phyloP scores from a whole-genome alignment of 164 flowering plant species.

The Vitis rotundifolia region DNA sequence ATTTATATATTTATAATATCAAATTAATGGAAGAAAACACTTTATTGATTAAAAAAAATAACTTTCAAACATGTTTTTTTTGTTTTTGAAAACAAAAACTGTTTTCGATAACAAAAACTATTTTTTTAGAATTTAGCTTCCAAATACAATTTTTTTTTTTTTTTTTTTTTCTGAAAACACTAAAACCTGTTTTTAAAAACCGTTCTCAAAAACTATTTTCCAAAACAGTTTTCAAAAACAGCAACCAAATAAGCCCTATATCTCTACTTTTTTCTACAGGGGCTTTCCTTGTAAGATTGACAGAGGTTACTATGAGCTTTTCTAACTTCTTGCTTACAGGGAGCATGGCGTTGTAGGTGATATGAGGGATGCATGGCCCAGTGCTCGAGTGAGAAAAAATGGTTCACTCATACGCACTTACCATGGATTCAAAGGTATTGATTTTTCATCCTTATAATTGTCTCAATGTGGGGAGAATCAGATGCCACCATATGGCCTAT shows the following conservation, averaged over 20 bases:
- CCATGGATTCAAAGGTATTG: conserved; percentile 92
- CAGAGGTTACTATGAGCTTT: background rate
- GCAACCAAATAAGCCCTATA: no score
- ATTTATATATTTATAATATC: no score
- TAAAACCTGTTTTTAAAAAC: no score
- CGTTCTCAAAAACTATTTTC: no score
- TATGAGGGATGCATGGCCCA: conserved; percentile 98
- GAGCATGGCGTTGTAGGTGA: conserved; percentile 97
- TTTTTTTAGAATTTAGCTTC: no score
- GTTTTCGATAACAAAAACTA: no score
- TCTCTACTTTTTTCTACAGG: background rate
- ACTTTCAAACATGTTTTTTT: no score
- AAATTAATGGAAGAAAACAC: no score
- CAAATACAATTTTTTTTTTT: no score
- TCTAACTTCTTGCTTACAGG: conserved; percentile 35
- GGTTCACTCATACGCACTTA: conserved; percentile 79
- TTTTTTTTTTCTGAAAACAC: no score
- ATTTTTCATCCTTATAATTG: background rate
- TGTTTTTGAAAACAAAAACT: no score
- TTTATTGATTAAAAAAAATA: no score
- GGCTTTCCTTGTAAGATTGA: background rate
- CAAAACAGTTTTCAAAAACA: background rate
- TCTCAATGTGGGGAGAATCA: background rate
- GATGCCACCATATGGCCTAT: background rate
- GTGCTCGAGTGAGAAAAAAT: conserved; percentile 86